Evolutionary conservation across 495 filamentous ascomycete species (phyloP).

Genomic region (Podospora anserina): DNA sequence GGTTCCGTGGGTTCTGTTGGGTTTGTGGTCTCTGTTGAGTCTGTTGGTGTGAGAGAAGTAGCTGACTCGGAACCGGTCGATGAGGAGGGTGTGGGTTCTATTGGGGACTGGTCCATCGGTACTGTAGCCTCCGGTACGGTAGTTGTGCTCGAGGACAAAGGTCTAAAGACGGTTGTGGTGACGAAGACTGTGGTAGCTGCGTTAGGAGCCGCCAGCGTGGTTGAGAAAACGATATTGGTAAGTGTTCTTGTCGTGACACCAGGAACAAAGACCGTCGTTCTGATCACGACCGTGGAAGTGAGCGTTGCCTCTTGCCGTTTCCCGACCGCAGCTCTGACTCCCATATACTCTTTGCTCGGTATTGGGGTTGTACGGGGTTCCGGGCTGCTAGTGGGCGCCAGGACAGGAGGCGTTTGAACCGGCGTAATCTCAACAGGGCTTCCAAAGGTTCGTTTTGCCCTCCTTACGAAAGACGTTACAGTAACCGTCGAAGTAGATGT

Average conservation of each 20-base stretch:
- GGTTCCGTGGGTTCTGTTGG: neutral
- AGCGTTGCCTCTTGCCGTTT: conserved; percentile 3
- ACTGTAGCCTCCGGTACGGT: neutral
- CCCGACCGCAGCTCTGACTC: neutral
- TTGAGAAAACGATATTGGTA: conserved; percentile 27
- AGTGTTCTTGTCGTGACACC: conserved; percentile 12
- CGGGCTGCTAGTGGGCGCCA: neutral
- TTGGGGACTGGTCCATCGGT: neutral
- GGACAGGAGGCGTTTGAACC: neutral
- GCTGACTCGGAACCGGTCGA: neutral
- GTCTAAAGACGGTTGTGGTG: conserved; percentile 24
- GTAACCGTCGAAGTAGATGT: conserved; percentile 6
- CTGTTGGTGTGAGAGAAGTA: too few relatives aligned
- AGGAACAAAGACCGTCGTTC: neutral
- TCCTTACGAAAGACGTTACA: conserved; percentile 1
- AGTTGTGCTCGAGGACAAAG: conserved; percentile 7
- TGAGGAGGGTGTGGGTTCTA: neutral
- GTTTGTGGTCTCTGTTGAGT: too few relatives aligned
- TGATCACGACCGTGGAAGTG: conserved; percentile 1
- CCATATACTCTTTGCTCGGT: neutral
- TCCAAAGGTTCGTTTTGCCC: conserved; percentile 5
- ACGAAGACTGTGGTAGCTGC: conserved; percentile 25
- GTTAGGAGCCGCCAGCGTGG: conserved; percentile 24
- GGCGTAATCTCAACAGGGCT: neutral
- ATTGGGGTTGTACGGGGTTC: neutral